Evolutionary conservation across 495 filamentous ascomycete species (phyloP), one percentile per base, ranked within the genome.

Genomic region (Daldinia grandis): DNA sequence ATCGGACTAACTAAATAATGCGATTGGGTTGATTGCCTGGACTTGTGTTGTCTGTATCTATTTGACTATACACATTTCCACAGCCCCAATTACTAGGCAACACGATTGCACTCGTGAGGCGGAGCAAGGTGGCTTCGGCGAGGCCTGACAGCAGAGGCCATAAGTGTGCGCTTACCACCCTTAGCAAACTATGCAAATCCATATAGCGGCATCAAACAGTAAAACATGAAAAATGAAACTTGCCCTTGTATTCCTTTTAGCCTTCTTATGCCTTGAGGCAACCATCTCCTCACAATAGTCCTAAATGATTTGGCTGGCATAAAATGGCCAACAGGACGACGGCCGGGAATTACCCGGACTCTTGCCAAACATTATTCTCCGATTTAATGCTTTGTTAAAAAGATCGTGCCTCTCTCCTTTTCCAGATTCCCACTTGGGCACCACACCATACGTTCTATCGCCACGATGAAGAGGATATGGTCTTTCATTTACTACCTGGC

Each of bases 401-500:
- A n/a, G 4, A 7, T 7, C 4, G 8, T 17, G 27, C 4, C 28
- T 35, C 9, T 30, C 8, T 56, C 30, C 37, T 37, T 21, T 14
- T 19, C 14, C 3, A 42, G 42, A 7, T 0, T 25, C 30, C 6
- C 30, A 12, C 10, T 53, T 25, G 10, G 9, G 37, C 19, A 17
- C 14, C 28, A 14, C 12, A 27, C 0, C 9, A 19, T 15, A 17
- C 28, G 24, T 12, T 17, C 12, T 33, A 12, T 24, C 63, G 30
- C 3, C 15, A 60, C 44, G 30, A 17, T 56, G 42, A 24, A 21
- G 35, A 59, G 9, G 38, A 59, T 66, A 12, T 24, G 44, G 56
- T 25, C 55, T 21, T 31, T 66, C 25, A 53, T 68, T 5, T n/a
- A 44, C n/a, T 73, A 73, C 8, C 35, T 73, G 4, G 30, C 65